Percentiles rank a stretch among this genome's conserved stretches.
Conservation (phyloP, 805 yeast genomes). For the Peterozyma xylosa region DNA sequence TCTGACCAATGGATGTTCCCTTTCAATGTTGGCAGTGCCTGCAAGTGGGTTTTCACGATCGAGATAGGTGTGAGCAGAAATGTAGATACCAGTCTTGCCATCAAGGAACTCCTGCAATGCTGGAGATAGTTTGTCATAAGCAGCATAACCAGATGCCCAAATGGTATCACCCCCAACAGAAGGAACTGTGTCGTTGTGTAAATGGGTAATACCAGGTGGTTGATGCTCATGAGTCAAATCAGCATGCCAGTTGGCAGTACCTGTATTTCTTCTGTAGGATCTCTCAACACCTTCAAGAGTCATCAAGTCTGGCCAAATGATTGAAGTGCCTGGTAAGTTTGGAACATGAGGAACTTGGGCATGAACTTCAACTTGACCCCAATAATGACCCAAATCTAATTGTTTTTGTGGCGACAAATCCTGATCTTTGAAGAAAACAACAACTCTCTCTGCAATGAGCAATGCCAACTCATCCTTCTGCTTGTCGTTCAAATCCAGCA, state of each 20-base stretch:
- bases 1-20: slow-evolving; percentile 55
- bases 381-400: slow-evolving; percentile 35
- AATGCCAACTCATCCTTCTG: slow-evolving; percentile 37
- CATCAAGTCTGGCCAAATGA: slow-evolving; percentile 32
- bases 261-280: slow-evolving; percentile 16
- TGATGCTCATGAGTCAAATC: slow-evolving; percentile 49
- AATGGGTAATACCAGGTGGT: slow-evolving; percentile 49
- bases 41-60: slow-evolving; percentile 35
- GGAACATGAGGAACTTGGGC: slow-evolving; percentile 28
- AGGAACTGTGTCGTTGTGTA: slow-evolving; percentile 45
- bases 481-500: slow-evolving; percentile 29
- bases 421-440: slow-evolving; percentile 42
- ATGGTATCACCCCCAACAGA: slow-evolving; percentile 46
- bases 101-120: slow-evolving; percentile 43
- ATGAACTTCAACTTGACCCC: slow-evolving; percentile 36
- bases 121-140: slow-evolving; percentile 48
- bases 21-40: slow-evolving; percentile 40
- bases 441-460: slow-evolving; percentile 34
- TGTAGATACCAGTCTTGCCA: slow-evolving; percentile 39
- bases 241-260: slow-evolving; percentile 35
- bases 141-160: slow-evolving; percentile 54
- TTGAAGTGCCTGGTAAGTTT: slow-evolving; percentile 28
- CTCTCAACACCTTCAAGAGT: slow-evolving; percentile 16
- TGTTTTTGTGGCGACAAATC: slow-evolving; percentile 35
- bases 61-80: slow-evolving; percentile 30